A percentile compares a stretch with the other conserved stretches of the same genome.
Conservation (phyloP, 106 monocot species). For the Dendrobium officinale region DNA sequence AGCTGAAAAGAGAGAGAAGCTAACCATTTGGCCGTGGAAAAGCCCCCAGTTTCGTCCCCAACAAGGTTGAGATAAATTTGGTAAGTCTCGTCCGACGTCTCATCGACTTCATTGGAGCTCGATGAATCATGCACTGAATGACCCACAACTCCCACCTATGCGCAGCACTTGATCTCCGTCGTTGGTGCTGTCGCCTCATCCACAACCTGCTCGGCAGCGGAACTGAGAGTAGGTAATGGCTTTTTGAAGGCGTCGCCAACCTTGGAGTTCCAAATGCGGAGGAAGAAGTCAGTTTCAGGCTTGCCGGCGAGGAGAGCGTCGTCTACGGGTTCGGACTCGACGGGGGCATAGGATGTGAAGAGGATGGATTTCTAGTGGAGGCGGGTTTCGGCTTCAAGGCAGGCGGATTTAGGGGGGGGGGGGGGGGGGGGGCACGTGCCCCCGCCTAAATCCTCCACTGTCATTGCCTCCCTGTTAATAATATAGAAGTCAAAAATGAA, state of each 20-base stretch:
- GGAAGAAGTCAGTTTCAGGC: constrained; percentile 51
- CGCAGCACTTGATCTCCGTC: constrained; percentile 14
- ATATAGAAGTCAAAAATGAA: no score
- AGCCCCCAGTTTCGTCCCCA: constrained; percentile 46
- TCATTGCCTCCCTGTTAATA: no score
- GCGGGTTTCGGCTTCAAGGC: constrained; percentile 69
- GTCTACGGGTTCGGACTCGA: not conserved
- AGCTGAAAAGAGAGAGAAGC: constrained; percentile 32
- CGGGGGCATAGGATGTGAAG: constrained; percentile 26
- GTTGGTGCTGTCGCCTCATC: not conserved
- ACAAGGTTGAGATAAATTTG: constrained; percentile 60
- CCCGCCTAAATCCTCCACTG: no score
- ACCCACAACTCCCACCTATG: not conserved
- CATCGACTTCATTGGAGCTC: constrained; percentile 35
- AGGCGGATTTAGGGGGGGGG: constrained; percentile 20
- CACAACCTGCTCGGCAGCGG: constrained; percentile 13
- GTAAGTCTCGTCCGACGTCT: constrained; percentile 48
- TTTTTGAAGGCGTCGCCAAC: constrained; percentile 59
- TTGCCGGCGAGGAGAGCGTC: not conserved
- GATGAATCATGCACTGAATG: constrained; percentile 14
- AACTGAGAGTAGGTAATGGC: not conserved
- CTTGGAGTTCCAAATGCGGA: constrained; percentile 88
- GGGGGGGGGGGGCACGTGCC: no score
- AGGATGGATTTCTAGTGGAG: constrained; percentile 56
- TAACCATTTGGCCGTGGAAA: constrained; percentile 24